phyloP scores from a whole-genome alignment of 2,329 filamentous ascomycete genomes.

The Coleophoma cylindrospora region DNA sequence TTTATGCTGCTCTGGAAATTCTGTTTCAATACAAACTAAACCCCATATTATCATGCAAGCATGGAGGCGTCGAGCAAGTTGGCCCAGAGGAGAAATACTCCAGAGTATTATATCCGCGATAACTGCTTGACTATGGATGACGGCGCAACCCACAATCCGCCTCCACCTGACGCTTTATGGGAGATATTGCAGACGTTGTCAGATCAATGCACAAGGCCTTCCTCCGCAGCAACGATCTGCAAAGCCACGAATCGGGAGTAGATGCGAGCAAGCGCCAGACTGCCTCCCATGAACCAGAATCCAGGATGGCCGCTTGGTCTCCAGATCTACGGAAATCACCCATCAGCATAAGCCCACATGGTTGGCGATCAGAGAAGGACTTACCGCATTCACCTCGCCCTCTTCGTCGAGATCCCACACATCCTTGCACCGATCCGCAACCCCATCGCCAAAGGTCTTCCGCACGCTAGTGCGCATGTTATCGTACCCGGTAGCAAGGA shows the following conservation, averaged over 20 bases:
- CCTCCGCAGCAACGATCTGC: slow-evolving; percentile 38
- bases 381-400: slow-evolving; percentile 31
- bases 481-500: slow-evolving; percentile 41
- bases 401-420: slow-evolving; percentile 43
- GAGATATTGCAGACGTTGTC: too few species aligned
- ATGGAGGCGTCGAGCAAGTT: too few species aligned
- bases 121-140: too few species aligned
- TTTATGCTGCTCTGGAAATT: too few species aligned
- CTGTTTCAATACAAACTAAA: too few species aligned
- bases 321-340: slow-evolving; percentile 19
- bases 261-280: slow-evolving; percentile 45
- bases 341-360: neutral
- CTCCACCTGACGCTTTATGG: too few species aligned
- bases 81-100: too few species aligned
- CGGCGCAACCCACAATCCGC: too few species aligned
- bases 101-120: too few species aligned
- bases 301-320: slow-evolving; percentile 53
- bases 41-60: too few species aligned
- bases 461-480: slow-evolving; percentile 45
- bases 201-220: slow-evolving; percentile 38
- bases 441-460: slow-evolving; percentile 42
- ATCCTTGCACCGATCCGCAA: slow-evolving; percentile 40
- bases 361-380: neutral
- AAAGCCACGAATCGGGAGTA: slow-evolving; percentile 31
- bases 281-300: slow-evolving; percentile 64